phyloP scores from a whole-genome alignment of 441 rosid species.

The Iberis amara region DNA sequence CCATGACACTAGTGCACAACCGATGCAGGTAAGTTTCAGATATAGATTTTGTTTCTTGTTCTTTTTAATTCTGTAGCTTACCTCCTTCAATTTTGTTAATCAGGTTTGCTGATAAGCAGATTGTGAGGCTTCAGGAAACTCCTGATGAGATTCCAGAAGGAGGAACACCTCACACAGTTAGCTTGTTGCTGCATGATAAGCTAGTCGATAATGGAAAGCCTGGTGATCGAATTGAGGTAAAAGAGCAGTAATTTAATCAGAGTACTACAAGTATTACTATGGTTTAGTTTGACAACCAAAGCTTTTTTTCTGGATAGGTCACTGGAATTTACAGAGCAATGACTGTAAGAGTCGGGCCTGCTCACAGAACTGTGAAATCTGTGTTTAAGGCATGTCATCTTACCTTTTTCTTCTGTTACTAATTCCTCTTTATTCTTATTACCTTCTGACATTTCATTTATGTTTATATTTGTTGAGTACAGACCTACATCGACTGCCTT shows the following conservation, averaged over 20 bases:
- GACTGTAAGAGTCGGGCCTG: constrained; percentile 77
- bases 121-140: constrained; percentile 96
- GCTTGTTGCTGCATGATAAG: constrained; percentile 95
- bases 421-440: constrained; percentile 9
- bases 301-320: constrained; percentile 41
- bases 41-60: background rate
- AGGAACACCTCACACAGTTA: constrained; percentile 96
- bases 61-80: background rate
- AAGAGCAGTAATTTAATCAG: constrained; percentile 2
- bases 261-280: background rate
- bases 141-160: constrained; percentile 97
- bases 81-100: background rate
- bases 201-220: constrained; percentile 91
- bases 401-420: background rate
- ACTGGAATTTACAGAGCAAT: constrained; percentile 95
- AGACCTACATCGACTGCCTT: constrained; percentile 94
- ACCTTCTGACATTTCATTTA: constrained; percentile 11
- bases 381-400: constrained; percentile 63
- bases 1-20: constrained; percentile 83
- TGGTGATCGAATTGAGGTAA: constrained; percentile 94
- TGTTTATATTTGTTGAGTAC: constrained; percentile 26
- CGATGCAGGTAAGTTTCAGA: constrained; percentile 63
- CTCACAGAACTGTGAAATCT: constrained; percentile 91
- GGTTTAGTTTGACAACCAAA: constrained; percentile 11
- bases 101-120: constrained; percentile 98